A percentile compares a stretch with the other conserved stretches of the same genome.
Evolutionary conservation across 1,139 yeast genomes (phyloP).

Genomic region (Geotrichum carabidarum): DNA sequence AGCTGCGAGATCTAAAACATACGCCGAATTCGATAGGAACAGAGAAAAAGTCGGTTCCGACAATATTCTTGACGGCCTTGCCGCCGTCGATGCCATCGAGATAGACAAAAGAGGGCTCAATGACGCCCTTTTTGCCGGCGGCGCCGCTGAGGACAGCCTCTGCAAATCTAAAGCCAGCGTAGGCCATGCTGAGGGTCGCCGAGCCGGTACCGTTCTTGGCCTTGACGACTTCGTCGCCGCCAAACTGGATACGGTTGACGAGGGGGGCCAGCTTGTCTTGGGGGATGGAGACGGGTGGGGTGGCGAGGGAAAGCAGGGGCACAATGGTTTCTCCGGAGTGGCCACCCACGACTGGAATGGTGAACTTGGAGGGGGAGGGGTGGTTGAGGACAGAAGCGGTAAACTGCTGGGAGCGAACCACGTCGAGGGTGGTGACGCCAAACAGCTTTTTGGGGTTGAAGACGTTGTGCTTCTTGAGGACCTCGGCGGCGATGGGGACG

Average conservation of each 20-base stretch:
- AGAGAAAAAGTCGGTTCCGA: constrained; percentile 82
- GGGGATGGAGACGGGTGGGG: constrained; percentile 44
- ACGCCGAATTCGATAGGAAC: constrained; percentile 75
- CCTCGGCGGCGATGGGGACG: constrained; percentile 88
- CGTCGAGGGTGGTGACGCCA: constrained; percentile 91
- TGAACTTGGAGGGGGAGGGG: constrained; percentile 52
- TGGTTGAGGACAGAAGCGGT: constrained; percentile 49
- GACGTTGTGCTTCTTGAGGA: constrained; percentile 65
- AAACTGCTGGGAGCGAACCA: constrained; percentile 85
- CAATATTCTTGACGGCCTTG: constrained; percentile 34
- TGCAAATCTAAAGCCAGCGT: constrained; percentile 87
- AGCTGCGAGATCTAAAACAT: background rate
- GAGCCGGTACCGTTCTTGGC: constrained; percentile 95
- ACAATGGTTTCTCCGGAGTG: constrained; percentile 95
- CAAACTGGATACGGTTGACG: constrained; percentile 86
- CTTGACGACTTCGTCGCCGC: constrained; percentile 95
- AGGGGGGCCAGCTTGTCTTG: constrained; percentile 59
- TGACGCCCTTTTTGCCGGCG: constrained; percentile 58
- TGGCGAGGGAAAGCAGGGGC: constrained; percentile 66
- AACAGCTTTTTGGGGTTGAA: constrained; percentile 77
- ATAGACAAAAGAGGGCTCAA: constrained; percentile 64
- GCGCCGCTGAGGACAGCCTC: constrained; percentile 58
- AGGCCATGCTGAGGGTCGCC: constrained; percentile 94
- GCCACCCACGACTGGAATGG: constrained; percentile 88
- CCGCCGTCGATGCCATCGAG: constrained; percentile 42